Evolutionary conservation across 83 land plant genomes (phyloP).

Genomic region (Thuja plicata): DNA sequence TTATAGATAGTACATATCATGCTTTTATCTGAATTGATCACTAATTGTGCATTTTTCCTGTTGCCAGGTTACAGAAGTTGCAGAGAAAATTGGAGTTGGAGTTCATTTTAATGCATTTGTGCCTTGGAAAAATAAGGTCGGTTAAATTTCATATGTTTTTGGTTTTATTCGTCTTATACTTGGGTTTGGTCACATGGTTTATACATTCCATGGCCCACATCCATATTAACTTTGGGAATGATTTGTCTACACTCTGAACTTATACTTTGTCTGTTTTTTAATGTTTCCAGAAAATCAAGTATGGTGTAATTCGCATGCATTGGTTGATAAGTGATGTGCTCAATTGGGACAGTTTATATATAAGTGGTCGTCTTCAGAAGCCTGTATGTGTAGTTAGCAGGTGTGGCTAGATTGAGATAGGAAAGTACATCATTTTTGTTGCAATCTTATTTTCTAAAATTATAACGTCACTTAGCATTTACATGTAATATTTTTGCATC

Average conservation of each 20-base stretch:
- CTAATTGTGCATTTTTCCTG: neutral
- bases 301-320: conserved; percentile 81
- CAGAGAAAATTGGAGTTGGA: conserved; percentile 79
- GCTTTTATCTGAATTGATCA: neutral
- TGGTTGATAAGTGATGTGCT: conserved; percentile 63
- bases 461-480: neutral
- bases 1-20: neutral
- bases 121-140: conserved; percentile 68
- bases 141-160: neutral
- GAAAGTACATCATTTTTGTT: neutral
- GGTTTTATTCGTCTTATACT: neutral
- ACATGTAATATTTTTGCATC: neutral
- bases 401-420: conserved; percentile 17
- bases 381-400: conserved; percentile 60
- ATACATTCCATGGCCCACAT: neutral
- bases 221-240: conserved; percentile 2
- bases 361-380: conserved; percentile 92
- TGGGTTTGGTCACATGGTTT: neutral
- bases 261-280: neutral
- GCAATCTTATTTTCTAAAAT: neutral
- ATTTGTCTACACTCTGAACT: conserved; percentile 1
- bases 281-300: conserved; percentile 60
- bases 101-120: conserved; percentile 95
- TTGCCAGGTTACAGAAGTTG: conserved; percentile 57
- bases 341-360: conserved; percentile 74